phyloP scores from a whole-genome alignment of 2,329 filamentous ascomycete genomes.

The Cephalotrichum gorgonifer region DNA sequence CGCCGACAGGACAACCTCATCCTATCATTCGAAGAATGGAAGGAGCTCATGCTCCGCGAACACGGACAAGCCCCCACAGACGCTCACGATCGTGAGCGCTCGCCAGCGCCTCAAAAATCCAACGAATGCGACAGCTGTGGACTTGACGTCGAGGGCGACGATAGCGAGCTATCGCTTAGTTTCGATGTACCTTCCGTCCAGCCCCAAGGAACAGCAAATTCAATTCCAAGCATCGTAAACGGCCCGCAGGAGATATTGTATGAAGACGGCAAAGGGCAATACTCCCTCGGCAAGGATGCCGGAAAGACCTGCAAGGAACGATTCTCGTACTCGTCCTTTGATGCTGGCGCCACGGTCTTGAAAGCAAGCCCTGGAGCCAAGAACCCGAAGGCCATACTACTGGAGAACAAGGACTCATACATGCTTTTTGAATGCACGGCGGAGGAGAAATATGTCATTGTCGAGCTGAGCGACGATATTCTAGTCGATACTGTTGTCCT shows the following conservation, averaged over 20 bases:
- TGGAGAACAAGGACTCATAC: conserved; percentile 97
- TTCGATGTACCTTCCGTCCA: conserved; percentile 32
- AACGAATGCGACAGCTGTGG: conserved; percentile 42
- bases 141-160: conserved; percentile 73
- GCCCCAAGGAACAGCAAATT: not conserved
- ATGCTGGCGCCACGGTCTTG: conserved; percentile 85
- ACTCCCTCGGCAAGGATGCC: conserved; percentile 75
- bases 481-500: conserved; percentile 93
- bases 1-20: conserved; percentile 41
- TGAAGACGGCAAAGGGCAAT: conserved; percentile 38
- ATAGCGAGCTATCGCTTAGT: conserved; percentile 65
- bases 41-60: conserved; percentile 80
- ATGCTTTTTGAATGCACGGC: conserved; percentile 89
- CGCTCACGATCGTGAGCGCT: conserved; percentile 25
- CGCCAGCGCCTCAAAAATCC: not conserved
- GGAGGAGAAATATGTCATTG: conserved; percentile 84
- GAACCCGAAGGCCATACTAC: conserved; percentile 76
- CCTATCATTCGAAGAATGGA: conserved; percentile 98
- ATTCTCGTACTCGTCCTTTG: conserved; percentile 95
- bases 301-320: conserved; percentile 96
- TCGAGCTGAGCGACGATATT: conserved; percentile 81
- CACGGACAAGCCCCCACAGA: conserved; percentile 59
- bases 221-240: not conserved
- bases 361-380: conserved; percentile 84
- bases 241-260: conserved; percentile 28